Evolutionary conservation across 768 basidiomycete species (phyloP), one percentile per base, ranked within the genome.

Genomic region (Omphalotus guepiniiformis): DNA sequence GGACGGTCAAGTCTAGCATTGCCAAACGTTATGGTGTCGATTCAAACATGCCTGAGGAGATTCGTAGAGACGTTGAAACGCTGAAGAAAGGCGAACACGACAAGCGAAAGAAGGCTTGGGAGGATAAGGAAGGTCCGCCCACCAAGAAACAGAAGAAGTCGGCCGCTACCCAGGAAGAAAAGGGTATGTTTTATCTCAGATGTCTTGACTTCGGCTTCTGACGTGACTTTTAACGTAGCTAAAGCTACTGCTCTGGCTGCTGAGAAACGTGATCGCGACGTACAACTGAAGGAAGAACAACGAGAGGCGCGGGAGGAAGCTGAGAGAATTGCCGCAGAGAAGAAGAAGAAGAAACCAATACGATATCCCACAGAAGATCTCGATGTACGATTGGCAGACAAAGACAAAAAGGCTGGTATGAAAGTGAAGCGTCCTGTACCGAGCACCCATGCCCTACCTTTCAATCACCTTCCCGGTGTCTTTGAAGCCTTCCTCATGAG

Each of bases 301-400:
- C 78, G n/a, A 82, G 53, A 73, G 73, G 55, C 68, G 77, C 51
- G 83, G 63, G 83, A 83, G 57, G 87, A 87, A 58, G 79, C 79
- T 11, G 86, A 86, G 42, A 76, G 79, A 36, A 69, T 84, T 22
- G 83, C 82, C 21, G 79, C 82, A 5, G 85, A 88, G 61, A 86
- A 84, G 69, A 87, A 88, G 64, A 91, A 90, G 71, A 92, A 88
- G 71, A 92, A 88, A 57, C 85, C 90, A 1, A 66, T 94, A 54
- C 88, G 93, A 41, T 96, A 95, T 63, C 93, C 93, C 0, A 92
- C 91, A 1, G 93, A 96, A 65, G 92, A 95, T 64, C 71, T 95
- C 37, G 91, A 93, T 61, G 80, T 95, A 51, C 76, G 76, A 47
- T 63, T 92, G 42, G 73, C 80, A 22, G 88, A 91, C 40, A 88